Conservation (phyloP, 2,329 filamentous ascomycete genomes). For the Colletotrichum lini region DNA sequence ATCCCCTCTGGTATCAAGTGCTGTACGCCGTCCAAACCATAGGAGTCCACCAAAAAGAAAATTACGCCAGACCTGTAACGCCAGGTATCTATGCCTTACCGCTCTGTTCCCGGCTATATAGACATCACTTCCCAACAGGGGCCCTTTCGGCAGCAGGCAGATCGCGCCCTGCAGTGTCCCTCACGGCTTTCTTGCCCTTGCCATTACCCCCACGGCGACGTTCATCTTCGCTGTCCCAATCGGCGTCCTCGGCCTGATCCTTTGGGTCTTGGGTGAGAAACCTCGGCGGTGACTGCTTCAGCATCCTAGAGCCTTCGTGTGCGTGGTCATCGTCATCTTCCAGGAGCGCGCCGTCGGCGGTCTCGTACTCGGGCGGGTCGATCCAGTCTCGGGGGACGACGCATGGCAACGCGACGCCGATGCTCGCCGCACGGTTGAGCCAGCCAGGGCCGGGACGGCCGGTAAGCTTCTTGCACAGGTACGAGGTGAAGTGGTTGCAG, state of each 20-base stretch:
- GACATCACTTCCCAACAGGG: slow-evolving; percentile 48
- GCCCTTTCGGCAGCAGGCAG: slow-evolving; percentile 69
- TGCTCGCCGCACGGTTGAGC: slow-evolving; percentile 87
- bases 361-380: slow-evolving; percentile 82
- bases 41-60: not conserved
- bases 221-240: slow-evolving; percentile 64
- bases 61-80: slow-evolving; percentile 26
- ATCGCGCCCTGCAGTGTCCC: slow-evolving; percentile 66
- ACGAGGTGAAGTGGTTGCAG: slow-evolving; percentile 90
- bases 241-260: slow-evolving; percentile 49
- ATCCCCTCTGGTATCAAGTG: slow-evolving; percentile 40
- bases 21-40: slow-evolving; percentile 28
- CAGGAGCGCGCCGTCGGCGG: slow-evolving; percentile 78
- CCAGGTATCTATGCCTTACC: slow-evolving; percentile 34
- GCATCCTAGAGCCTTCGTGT: slow-evolving; percentile 72
- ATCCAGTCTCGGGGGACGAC: slow-evolving; percentile 88
- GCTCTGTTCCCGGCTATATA: not conserved
- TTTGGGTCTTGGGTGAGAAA: slow-evolving; percentile 47
- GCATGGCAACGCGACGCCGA: slow-evolving; percentile 85
- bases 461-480: slow-evolving; percentile 81
- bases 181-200: slow-evolving; percentile 61
- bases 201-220: slow-evolving; percentile 55
- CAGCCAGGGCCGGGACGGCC: slow-evolving; percentile 78
- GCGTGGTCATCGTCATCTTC: slow-evolving; percentile 67
- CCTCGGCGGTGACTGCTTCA: slow-evolving; percentile 55